Evolutionary conservation across 208 protist genomes (phyloP).

Genomic region (Leishmania martiniquensis): DNA sequence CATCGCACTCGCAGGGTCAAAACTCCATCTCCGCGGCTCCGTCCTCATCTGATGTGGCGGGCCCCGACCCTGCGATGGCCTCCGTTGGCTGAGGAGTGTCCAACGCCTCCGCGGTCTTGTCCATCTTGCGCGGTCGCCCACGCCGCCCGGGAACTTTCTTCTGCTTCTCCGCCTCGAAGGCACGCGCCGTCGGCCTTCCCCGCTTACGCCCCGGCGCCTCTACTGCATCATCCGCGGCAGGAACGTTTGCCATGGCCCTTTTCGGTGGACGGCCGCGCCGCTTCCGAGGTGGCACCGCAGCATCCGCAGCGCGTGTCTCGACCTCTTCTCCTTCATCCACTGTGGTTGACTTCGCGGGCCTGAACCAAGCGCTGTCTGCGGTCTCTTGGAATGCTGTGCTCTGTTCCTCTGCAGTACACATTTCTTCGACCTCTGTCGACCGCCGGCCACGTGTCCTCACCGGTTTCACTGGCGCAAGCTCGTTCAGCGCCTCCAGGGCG

Average conservation of each 20-base stretch:
- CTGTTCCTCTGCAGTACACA: neutral
- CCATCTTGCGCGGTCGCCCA: neutral
- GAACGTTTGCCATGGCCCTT: neutral
- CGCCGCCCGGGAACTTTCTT: neutral
- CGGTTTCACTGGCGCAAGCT: neutral
- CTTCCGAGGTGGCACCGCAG: neutral
- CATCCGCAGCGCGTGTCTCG: neutral
- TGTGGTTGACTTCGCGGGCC: neutral
- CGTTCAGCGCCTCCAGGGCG: neutral
- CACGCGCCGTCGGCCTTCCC: neutral
- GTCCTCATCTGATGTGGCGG: neutral
- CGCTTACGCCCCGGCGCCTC: neutral
- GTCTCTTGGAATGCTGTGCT: neutral
- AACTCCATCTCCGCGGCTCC: neutral
- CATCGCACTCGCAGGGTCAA: neutral
- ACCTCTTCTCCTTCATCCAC: neutral
- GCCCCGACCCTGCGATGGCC: neutral
- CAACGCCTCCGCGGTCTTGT: neutral
- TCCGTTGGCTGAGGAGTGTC: neutral
- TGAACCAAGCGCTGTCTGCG: conserved; percentile 11
- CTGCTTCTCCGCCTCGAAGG: neutral
- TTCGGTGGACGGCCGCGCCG: neutral
- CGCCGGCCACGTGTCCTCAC: conserved; percentile 2
- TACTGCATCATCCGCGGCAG: neutral
- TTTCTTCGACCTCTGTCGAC: neutral